These are phyloP conservation scores for Barbatosphaeria neglecta DNA, from an alignment of 495 filamentous ascomycete species.

Conservation along the genomic window DNA sequence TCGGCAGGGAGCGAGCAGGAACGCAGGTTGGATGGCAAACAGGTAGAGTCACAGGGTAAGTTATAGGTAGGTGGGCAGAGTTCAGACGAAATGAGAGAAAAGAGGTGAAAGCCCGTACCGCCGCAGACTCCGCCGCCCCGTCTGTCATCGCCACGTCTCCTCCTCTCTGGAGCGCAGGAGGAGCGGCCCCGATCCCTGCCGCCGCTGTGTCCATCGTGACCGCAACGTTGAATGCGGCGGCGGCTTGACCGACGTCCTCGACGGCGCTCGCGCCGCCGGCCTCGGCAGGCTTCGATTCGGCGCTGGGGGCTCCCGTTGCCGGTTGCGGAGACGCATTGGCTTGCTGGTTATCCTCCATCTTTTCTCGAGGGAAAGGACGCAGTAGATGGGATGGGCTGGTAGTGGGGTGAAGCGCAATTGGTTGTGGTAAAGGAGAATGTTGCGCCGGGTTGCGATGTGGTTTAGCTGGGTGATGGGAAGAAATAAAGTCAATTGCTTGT, in stretches of 20 bases:
- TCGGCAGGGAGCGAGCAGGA: neutral
- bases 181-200: neutral
- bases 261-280: neutral
- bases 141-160: neutral
- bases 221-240: neutral
- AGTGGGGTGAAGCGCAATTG: too few species aligned
- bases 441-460: too few species aligned
- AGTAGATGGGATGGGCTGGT: too few species aligned
- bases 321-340: too few species aligned
- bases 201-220: neutral
- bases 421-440: too few species aligned
- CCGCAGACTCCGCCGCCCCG: neutral
- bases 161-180: too few species aligned
- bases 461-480: neutral
- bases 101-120: neutral
- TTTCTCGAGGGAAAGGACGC: too few species aligned
- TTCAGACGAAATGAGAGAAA: neutral
- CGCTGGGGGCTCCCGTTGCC: too few species aligned
- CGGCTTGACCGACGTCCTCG: neutral
- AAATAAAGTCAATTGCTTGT: too few species aligned
- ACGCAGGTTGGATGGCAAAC: neutral
- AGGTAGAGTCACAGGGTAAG: neutral
- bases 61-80: neutral
- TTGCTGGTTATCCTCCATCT: too few species aligned
- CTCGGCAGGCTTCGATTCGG: too few species aligned